Evolutionary conservation across 1,284 basidiomycete species (phyloP).

Genomic region (Caloboletus inedulis): DNA sequence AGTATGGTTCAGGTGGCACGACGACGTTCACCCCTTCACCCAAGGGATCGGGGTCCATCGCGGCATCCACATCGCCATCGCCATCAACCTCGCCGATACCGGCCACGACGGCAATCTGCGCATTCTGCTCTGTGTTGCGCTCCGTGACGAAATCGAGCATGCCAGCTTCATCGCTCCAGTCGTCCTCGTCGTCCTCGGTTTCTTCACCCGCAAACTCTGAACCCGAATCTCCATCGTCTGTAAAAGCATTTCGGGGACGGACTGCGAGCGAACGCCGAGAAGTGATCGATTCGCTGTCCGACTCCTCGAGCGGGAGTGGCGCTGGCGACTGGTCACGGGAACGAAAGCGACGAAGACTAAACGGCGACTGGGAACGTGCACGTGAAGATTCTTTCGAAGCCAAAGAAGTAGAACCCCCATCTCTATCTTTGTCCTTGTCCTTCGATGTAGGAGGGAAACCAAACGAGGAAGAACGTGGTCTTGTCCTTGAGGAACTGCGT

Average conservation of each 20-base stretch:
- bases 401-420: constrained; percentile 24
- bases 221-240: constrained; percentile 51
- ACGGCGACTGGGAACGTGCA: constrained; percentile 70
- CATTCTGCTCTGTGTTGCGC: constrained; percentile 72
- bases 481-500: constrained; percentile 36
- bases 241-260: constrained; percentile 52
- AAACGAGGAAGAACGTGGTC: constrained; percentile 53
- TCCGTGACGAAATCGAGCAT: constrained; percentile 74
- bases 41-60: constrained; percentile 67
- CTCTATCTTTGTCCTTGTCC: constrained; percentile 31
- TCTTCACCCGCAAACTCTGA: constrained; percentile 51
- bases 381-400: constrained; percentile 38
- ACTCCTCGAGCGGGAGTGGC: constrained; percentile 65
- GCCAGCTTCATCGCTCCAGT: constrained; percentile 51
- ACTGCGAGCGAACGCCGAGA: constrained; percentile 37
- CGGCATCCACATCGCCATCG: constrained; percentile 44
- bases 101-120: constrained; percentile 48
- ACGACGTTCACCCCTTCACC: constrained; percentile 91
- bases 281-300: constrained; percentile 54
- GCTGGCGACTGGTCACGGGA: constrained; percentile 64
- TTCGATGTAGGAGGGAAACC: constrained; percentile 21
- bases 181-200: constrained; percentile 47
- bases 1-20: constrained; percentile 75
- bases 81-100: constrained; percentile 34
- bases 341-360: constrained; percentile 58